phyloP scores from a whole-genome alignment of 306 rosid species.

The Glycyrrhiza uralensis region DNA sequence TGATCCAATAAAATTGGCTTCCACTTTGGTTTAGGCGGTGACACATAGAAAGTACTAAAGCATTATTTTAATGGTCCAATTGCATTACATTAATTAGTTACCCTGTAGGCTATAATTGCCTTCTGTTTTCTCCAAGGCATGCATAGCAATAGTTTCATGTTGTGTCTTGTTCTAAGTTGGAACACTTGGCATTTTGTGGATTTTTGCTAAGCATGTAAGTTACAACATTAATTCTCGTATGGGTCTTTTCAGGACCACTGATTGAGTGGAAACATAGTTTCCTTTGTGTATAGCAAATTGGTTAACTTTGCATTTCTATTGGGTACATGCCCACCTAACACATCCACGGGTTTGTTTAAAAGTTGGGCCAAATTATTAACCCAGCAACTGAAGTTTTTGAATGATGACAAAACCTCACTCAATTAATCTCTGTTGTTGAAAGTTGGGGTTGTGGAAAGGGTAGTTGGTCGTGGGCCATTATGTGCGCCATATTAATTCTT shows the following conservation, averaged over 20 bases:
- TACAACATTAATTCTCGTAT: not conserved
- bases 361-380: conserved; percentile 1
- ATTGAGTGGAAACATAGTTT: not conserved
- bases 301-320: not conserved
- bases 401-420: not conserved
- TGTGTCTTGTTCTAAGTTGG: not conserved
- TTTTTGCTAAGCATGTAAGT: not conserved
- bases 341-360: not conserved
- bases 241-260: not conserved
- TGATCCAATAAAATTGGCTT: not conserved
- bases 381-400: not conserved
- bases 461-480: not conserved
- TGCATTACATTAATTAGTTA: not conserved
- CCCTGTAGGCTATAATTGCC: not conserved
- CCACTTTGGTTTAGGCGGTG: not conserved
- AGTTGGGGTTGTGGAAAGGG: not conserved
- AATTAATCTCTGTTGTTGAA: not conserved
- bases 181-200: not conserved
- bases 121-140: not conserved
- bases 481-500: not conserved
- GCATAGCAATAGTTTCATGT: not conserved
- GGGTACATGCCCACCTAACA: conserved; percentile 9
- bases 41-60: not conserved
- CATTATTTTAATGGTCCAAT: conserved; percentile 14
- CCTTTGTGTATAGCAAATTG: not conserved